phyloP scores from a whole-genome alignment of 202 grass and related monocot species.

The Miscanthus sacchariflorus region DNA sequence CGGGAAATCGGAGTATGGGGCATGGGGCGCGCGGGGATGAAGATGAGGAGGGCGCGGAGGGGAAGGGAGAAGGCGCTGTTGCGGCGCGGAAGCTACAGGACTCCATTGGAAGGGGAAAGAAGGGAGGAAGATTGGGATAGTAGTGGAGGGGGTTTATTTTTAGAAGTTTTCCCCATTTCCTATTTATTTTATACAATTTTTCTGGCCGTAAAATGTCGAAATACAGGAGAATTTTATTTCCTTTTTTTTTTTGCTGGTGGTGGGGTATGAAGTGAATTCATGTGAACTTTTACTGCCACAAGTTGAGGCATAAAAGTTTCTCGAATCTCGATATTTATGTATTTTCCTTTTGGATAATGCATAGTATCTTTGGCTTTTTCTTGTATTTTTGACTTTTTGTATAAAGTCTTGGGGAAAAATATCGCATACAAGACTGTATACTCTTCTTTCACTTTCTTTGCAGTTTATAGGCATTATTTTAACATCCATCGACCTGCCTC shows the following conservation, averaged over 20 bases:
- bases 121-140: slow-evolving; percentile 24
- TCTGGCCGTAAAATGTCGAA: slow-evolving; percentile 33
- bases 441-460: background rate
- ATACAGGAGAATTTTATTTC: background rate
- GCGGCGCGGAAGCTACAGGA: slow-evolving; percentile 62
- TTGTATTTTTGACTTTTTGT: no score
- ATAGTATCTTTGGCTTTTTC: background rate
- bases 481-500: background rate
- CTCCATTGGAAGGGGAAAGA: slow-evolving; percentile 58
- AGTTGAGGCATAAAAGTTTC: background rate
- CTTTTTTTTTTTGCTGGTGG: background rate
- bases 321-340: background rate
- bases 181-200: slow-evolving; percentile 35
- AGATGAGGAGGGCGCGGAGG: slow-evolving; percentile 38
- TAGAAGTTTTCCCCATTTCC: slow-evolving; percentile 22
- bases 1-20: slow-evolving; percentile 45
- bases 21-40: slow-evolving; percentile 10
- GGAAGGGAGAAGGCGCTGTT: slow-evolving; percentile 48
- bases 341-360: background rate
- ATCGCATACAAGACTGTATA: background rate
- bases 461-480: background rate
- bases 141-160: slow-evolving; percentile 49
- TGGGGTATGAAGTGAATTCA: background rate
- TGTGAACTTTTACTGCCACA: no score
- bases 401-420: background rate